phyloP scores from a whole-genome alignment of 129 eudicot genomes.

The Arctium lappa region DNA sequence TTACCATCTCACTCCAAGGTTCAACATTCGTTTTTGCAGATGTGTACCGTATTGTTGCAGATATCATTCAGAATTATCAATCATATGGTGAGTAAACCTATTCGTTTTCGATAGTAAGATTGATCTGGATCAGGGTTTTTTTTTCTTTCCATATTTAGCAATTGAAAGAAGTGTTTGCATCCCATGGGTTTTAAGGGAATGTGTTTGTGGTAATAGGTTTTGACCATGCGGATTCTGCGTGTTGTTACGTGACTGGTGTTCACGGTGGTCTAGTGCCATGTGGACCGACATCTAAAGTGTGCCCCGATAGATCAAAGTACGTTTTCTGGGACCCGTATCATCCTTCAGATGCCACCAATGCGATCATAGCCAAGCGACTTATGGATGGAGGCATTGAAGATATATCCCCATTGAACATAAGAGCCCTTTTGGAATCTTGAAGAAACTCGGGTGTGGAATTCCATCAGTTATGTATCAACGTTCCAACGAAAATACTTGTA shows the following conservation, averaged over 20 bases:
- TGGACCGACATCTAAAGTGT: conserved; percentile 65
- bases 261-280: conserved; percentile 86
- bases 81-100: conserved; percentile 54
- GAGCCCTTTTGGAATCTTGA: conserved; percentile 42
- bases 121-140: neutral
- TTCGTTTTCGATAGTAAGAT: neutral
- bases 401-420: conserved; percentile 66
- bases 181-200: neutral
- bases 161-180: neutral
- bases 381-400: conserved; percentile 54
- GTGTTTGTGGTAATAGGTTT: conserved; percentile 45
- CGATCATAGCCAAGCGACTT: conserved; percentile 54
- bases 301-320: conserved; percentile 71
- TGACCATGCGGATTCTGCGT: conserved; percentile 56
- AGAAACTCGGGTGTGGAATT: neutral
- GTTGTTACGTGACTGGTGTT: conserved; percentile 58
- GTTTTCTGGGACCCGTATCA: conserved; percentile 96
- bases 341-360: conserved; percentile 74
- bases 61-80: conserved; percentile 48
- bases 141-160: neutral
- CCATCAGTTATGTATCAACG: neutral
- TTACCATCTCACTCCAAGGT: conserved; percentile 46
- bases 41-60: conserved; percentile 48
- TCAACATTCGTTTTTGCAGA: conserved; percentile 75
- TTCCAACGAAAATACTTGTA: neutral